Percentiles rank a stretch among this genome's conserved stretches.
These are phyloP conservation scores for Pterocarpus macrocarpus DNA, from an alignment of 306 rosid genomes.

Conservation along the genomic window DNA sequence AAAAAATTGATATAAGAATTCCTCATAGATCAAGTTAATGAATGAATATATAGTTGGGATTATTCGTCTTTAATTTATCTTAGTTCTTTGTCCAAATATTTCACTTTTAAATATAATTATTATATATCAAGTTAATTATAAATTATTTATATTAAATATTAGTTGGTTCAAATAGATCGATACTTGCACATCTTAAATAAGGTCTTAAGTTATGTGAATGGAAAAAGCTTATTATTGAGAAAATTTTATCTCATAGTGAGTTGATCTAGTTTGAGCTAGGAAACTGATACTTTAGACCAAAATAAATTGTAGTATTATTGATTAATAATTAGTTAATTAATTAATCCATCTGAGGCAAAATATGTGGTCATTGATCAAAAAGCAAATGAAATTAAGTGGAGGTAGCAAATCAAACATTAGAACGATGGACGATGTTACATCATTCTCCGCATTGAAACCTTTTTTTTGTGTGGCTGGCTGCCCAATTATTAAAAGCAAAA, in stretches of 20 bases:
- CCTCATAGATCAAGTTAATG: conserved; percentile 10
- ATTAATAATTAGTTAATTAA: not conserved
- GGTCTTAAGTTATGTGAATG: no score
- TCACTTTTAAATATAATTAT: not conserved
- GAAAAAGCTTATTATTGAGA: no score
- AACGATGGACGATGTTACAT: conserved; percentile 44
- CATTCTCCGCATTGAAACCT: conserved; percentile 37
- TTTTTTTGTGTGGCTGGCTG: conserved; percentile 42
- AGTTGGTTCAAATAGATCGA: no score
- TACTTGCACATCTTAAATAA: no score
- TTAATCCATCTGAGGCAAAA: no score
- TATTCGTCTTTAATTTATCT: not conserved
- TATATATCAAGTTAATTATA: no score
- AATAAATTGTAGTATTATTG: not conserved
- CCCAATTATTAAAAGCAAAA: conserved; percentile 46
- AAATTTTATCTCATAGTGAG: no score
- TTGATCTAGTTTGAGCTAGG: no score
- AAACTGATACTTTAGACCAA: no score
- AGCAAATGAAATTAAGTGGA: conserved; percentile 21
- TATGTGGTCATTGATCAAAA: not conserved
- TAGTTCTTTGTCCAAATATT: not conserved
- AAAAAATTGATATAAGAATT: not conserved
- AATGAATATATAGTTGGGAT: not conserved
- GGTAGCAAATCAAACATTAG: not conserved
- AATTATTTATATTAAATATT: no score